Percentiles rank a stretch among this genome's conserved stretches.
Evolutionary conservation across 2,329 filamentous ascomycete species (phyloP).

Genomic region (Pseudogymnoascus sp.): DNA sequence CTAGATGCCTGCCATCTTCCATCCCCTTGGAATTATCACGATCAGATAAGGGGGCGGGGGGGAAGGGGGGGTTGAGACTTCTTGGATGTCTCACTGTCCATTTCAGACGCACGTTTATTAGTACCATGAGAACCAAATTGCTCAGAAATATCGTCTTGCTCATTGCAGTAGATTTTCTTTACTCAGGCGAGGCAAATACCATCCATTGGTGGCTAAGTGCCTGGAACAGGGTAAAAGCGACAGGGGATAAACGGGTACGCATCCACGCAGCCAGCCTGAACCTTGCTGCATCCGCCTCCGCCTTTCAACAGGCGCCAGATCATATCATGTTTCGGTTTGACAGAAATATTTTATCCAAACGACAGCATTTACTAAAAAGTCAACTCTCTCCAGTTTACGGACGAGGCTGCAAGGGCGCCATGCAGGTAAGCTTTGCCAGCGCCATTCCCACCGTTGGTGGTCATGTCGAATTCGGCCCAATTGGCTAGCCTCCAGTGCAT

Average conservation of each 20-base stretch:
- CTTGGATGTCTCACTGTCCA: background rate
- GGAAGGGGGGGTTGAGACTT: background rate
- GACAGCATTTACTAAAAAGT: background rate
- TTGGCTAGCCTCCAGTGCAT: background rate
- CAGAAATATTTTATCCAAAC: conserved; percentile 9
- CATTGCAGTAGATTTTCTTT: background rate
- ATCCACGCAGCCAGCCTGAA: background rate
- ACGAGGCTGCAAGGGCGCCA: conserved; percentile 1
- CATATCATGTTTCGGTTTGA: conserved; percentile 8
- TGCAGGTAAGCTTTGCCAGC: conserved; percentile 1
- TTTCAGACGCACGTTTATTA: background rate
- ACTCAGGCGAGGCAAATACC: background rate
- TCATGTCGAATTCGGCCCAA: background rate
- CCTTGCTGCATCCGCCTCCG: conserved; percentile 11
- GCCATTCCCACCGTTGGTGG: background rate
- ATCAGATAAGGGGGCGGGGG: background rate
- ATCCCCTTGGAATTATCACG: background rate
- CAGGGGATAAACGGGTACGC: background rate
- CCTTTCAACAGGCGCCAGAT: conserved; percentile 12
- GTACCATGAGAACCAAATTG: background rate
- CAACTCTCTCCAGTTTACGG: background rate
- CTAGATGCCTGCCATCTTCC: background rate
- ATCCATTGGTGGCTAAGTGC: background rate
- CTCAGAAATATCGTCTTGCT: background rate
- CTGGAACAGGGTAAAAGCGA: background rate